Percentiles rank a stretch among this genome's conserved stretches.
Evolutionary conservation across 345 rosid species (phyloP).

Genomic region (Nasturtium officinale): DNA sequence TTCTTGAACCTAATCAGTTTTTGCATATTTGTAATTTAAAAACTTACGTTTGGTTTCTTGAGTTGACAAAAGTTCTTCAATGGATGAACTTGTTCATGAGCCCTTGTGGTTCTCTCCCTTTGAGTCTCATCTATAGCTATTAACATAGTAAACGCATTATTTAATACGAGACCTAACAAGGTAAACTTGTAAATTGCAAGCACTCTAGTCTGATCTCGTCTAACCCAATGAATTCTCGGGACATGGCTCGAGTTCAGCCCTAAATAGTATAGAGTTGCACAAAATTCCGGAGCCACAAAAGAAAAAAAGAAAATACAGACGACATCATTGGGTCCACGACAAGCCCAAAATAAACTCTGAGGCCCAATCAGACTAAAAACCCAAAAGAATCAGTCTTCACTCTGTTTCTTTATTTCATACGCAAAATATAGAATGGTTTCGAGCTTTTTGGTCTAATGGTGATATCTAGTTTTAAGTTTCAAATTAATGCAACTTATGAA

Average conservation of each 20-base stretch:
- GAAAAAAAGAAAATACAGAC: background rate
- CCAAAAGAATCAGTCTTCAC: background rate
- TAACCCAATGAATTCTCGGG: background rate
- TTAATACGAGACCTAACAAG: background rate
- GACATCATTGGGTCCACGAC: background rate
- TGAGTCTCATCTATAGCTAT: constrained; percentile 50
- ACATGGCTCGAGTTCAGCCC: too few relatives aligned
- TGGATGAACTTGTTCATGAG: constrained; percentile 59
- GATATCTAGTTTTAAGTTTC: background rate
- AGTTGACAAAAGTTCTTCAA: constrained; percentile 68
- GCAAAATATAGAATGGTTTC: constrained; percentile 2
- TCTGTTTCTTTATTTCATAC: background rate
- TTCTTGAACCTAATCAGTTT: background rate
- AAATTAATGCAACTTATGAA: background rate
- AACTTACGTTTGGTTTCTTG: constrained; percentile 83
- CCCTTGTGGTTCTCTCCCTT: constrained; percentile 59
- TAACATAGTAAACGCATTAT: background rate
- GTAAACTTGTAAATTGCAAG: too few relatives aligned
- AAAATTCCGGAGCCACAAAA: too few relatives aligned
- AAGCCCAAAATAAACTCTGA: constrained; percentile 4
- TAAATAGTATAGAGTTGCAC: too few relatives aligned
- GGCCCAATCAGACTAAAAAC: background rate
- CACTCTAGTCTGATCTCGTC: background rate
- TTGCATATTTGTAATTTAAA: background rate
- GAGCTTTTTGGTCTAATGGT: constrained; percentile 9